These are phyloP conservation scores for Lactarius sp. DNA, from an alignment of 768 basidiomycete species.

Conservation along the genomic window DNA sequence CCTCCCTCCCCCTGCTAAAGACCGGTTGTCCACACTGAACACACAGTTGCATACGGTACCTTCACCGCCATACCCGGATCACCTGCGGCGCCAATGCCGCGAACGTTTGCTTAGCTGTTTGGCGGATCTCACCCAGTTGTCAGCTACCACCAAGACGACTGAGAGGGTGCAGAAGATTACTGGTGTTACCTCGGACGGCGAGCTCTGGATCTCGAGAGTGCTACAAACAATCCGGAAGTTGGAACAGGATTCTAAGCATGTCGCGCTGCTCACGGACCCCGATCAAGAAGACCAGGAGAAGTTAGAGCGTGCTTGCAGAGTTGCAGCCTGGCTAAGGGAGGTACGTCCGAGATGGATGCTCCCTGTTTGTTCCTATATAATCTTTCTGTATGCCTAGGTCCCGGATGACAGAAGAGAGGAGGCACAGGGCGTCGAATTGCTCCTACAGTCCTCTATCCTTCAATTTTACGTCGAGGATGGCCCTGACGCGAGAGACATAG, in stretches of 20 bases:
- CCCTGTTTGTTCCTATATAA: conserved; percentile 3
- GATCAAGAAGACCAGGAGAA: conserved; percentile 53
- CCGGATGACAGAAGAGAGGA: conserved; percentile 44
- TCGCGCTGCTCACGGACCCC: conserved; percentile 44
- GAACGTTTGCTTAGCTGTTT: conserved; percentile 67
- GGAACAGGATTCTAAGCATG: conserved; percentile 67
- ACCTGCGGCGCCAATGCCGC: conserved; percentile 61
- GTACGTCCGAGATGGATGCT: conserved; percentile 32
- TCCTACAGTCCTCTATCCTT: conserved; percentile 65
- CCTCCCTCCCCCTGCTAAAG: not conserved
- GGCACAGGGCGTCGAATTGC: conserved; percentile 63
- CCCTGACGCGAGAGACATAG: conserved; percentile 46
- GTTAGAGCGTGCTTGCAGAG: conserved; percentile 42
- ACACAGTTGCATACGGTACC: conserved; percentile 57
- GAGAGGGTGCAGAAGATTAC: conserved; percentile 51
- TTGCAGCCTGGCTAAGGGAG: conserved; percentile 40
- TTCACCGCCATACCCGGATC: conserved; percentile 67
- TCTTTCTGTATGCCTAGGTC: conserved; percentile 30
- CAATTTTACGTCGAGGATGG: conserved; percentile 66
- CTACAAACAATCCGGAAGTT: conserved; percentile 51
- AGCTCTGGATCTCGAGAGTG: conserved; percentile 73
- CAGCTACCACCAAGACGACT: conserved; percentile 44
- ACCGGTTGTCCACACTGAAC: conserved; percentile 8
- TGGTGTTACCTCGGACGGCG: conserved; percentile 64
- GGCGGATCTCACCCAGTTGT: conserved; percentile 64